Percentiles rank a stretch among this genome's conserved stretches.
phyloP scores from a whole-genome alignment of 2,329 filamentous ascomycete genomes.

The Xylariales sp. region DNA sequence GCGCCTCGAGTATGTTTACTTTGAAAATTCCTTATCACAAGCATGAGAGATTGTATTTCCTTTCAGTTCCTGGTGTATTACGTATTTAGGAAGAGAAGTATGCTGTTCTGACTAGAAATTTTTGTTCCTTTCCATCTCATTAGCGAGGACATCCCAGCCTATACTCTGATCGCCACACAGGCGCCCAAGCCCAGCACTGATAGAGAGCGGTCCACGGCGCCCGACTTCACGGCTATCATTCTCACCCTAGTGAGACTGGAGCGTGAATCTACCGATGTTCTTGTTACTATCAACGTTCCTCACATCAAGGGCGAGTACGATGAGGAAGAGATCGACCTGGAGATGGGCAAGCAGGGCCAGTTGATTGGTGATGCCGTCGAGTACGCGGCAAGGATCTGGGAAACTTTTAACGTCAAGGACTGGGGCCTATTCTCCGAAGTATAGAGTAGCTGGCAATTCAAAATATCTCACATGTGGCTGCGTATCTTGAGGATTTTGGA shows the following conservation, averaged over 20 bases:
- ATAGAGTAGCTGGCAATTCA: too few relatives aligned
- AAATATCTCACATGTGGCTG: too few relatives aligned
- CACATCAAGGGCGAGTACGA: conserved; percentile 72
- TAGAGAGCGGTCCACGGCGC: conserved; percentile 34
- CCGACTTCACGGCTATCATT: conserved; percentile 69
- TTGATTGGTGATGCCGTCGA: conserved; percentile 66
- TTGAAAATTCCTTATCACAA: too few relatives aligned
- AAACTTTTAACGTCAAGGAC: conserved; percentile 73
- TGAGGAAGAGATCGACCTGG: conserved; percentile 65
- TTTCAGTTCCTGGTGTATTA: too few relatives aligned
- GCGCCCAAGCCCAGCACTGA: conserved; percentile 33
- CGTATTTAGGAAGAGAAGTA: too few relatives aligned
- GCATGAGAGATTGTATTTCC: too few relatives aligned
- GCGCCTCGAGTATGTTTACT: conserved; percentile 43
- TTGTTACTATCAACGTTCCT: conserved; percentile 85
- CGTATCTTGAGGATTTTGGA: too few relatives aligned
- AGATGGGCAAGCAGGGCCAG: conserved; percentile 60
- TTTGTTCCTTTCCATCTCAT: conserved; percentile 6
- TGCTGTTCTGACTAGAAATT: neutral
- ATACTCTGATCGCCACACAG: conserved; percentile 67
- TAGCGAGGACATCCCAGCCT: conserved; percentile 53
- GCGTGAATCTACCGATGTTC: conserved; percentile 71
- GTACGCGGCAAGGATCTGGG: conserved; percentile 63
- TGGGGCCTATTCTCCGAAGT: conserved; percentile 66
- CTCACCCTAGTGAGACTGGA: conserved; percentile 74